Evolutionary conservation across 2,329 filamentous ascomycete genomes (phyloP).

Genomic region (Fusarium sp.): DNA sequence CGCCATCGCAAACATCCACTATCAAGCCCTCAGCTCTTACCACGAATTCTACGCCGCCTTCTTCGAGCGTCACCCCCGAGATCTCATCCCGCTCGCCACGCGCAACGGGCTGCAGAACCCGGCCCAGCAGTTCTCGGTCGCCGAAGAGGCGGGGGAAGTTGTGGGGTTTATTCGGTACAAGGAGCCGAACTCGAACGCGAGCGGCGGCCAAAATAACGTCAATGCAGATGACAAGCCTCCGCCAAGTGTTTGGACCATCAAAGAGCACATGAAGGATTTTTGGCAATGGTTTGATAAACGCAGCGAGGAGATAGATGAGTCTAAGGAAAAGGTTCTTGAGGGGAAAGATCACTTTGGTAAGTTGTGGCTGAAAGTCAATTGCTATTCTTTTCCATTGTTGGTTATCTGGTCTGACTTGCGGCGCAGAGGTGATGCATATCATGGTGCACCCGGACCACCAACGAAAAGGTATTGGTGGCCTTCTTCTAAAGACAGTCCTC

Average conservation of each 20-base stretch:
- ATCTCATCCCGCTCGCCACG: constrained; percentile 31
- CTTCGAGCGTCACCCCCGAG: constrained; percentile 34
- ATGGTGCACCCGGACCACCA: constrained; percentile 43
- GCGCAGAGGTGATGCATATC: constrained; percentile 38
- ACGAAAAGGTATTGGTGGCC: constrained; percentile 37
- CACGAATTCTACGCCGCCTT: constrained; percentile 42
- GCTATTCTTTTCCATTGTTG: not conserved
- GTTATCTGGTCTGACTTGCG: not conserved
- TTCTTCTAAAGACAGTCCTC: constrained; percentile 24
- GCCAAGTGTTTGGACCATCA: constrained; percentile 18
- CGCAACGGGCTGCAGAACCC: constrained; percentile 31
- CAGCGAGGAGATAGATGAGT: constrained; percentile 32
- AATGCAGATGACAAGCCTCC: not conserved
- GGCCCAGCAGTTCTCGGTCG: constrained; percentile 25
- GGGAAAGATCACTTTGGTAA: constrained; percentile 35
- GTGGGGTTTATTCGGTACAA: constrained; percentile 41
- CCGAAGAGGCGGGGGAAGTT: constrained; percentile 24
- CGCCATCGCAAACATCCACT: constrained; percentile 36
- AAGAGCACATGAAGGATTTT: constrained; percentile 36
- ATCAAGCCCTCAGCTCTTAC: constrained; percentile 31
- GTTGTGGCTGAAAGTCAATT: constrained; percentile 5
- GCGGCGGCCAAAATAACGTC: not conserved
- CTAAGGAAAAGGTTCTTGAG: constrained; percentile 28
- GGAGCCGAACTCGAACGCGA: constrained; percentile 28
- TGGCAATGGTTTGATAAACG: constrained; percentile 37